Percentiles rank a stretch among this genome's conserved stretches.
phyloP scores from a whole-genome alignment of 192 early-diverging fungal species.

The Polychytrium aggregatum region DNA sequence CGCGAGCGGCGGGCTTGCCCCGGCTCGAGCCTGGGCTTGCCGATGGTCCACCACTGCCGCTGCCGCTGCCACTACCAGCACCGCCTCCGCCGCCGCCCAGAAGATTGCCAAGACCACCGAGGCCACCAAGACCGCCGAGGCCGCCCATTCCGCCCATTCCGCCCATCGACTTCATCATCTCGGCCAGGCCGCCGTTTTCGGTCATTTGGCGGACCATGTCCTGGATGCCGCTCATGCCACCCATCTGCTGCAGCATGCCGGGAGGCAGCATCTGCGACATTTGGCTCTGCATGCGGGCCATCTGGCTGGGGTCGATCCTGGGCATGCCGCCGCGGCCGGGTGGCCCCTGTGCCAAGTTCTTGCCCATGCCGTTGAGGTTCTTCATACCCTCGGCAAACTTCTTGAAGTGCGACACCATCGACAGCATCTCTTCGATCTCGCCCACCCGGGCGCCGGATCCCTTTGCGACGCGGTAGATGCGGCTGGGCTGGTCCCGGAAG shows the following conservation, averaged over 20 bases:
- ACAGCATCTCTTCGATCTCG: constrained; percentile 76
- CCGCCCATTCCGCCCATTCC: constrained; percentile 6
- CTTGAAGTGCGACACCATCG: constrained; percentile 42
- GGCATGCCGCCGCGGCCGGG: constrained; percentile 15
- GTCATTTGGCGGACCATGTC: constrained; percentile 67
- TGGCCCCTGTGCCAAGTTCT: constrained; percentile 55
- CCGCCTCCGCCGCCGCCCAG: constrained; percentile 1
- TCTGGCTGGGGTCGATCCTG: constrained; percentile 1
- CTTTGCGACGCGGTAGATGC: constrained; percentile 68
- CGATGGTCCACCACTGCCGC: no score
- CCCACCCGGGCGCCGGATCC: constrained; percentile 73
- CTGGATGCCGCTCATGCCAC: constrained; percentile 57
- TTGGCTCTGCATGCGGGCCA: constrained; percentile 44
- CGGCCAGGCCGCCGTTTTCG: no score
- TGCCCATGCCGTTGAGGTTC: constrained; percentile 84
- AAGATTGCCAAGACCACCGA: not conserved
- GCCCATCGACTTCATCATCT: constrained; percentile 9
- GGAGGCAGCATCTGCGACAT: constrained; percentile 13
- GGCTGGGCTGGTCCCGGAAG: constrained; percentile 60
- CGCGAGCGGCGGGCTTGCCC: no score
- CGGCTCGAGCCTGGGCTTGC: no score
- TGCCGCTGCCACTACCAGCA: not conserved
- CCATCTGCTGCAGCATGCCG: constrained; percentile 73
- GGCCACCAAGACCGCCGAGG: constrained; percentile 1
- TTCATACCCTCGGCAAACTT: constrained; percentile 82